Conservation (phyloP, 306 rosid species). For the Canavalia ensiformis region DNA sequence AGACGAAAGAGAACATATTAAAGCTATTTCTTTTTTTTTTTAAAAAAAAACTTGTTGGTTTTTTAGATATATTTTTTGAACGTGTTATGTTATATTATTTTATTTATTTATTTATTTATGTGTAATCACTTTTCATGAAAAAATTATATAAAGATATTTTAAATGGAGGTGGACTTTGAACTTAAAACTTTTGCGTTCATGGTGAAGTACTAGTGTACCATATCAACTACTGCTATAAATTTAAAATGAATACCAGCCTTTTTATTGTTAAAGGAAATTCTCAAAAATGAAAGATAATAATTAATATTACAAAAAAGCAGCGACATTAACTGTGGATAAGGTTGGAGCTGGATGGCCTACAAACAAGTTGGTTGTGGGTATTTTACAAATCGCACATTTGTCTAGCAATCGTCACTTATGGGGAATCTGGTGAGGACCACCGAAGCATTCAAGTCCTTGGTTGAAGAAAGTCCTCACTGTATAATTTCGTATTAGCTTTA, state of each 20-base stretch:
- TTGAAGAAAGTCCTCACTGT: not conserved
- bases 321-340: not conserved
- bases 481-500: not conserved
- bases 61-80: not conserved
- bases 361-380: slow-evolving; percentile 35
- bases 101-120: not conserved
- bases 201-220: not conserved
- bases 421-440: slow-evolving; percentile 43
- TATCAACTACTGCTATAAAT: not conserved
- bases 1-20: not conserved
- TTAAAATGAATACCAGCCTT: not conserved
- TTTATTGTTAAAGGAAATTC: not conserved
- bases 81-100: not conserved
- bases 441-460: slow-evolving; percentile 22
- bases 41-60: not conserved
- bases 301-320: not conserved
- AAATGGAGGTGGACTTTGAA: not conserved
- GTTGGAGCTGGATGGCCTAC: slow-evolving; percentile 10
- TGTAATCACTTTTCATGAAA: not conserved
- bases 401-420: slow-evolving; percentile 43
- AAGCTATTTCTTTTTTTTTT: no score
- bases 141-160: no score
- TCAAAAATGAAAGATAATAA: not conserved
- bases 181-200: not conserved
- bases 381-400: slow-evolving; percentile 37